Percentiles rank a stretch among this genome's conserved stretches.
Conservation (phyloP, 495 filamentous ascomycete genomes). For the Choiromyces venosus region DNA sequence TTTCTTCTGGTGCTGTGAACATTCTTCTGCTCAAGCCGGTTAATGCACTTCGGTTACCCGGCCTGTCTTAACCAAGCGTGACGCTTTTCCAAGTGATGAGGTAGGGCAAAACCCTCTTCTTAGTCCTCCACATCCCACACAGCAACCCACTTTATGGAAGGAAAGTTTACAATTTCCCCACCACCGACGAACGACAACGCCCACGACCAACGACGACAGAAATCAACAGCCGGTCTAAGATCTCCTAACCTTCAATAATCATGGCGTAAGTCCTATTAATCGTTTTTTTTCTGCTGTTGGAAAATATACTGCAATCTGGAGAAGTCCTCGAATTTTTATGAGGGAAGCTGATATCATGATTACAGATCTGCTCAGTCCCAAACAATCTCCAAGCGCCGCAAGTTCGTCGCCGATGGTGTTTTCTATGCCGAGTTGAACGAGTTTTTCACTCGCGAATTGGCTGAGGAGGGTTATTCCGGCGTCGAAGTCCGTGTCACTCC, state of each 20-base stretch:
- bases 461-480: slow-evolving; percentile 99
- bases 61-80: slow-evolving; percentile 8
- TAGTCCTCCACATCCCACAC: slow-evolving; percentile 31
- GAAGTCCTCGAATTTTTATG: slow-evolving; percentile 9
- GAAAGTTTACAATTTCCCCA: slow-evolving; percentile 32
- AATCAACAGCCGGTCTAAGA: slow-evolving; percentile 8
- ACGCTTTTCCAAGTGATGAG: slow-evolving; percentile 13
- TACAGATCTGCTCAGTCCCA: slow-evolving; percentile 40
- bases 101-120: slow-evolving; percentile 20
- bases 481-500: slow-evolving; percentile 99
- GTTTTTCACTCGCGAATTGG: slow-evolving; percentile 99
- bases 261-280: slow-evolving; percentile 38
- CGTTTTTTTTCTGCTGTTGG: not conserved
- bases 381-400: slow-evolving; percentile 88
- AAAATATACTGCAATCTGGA: not conserved
- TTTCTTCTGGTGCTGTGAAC: not conserved
- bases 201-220: slow-evolving; percentile 18
- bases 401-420: slow-evolving; percentile 99
- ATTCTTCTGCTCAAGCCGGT: not conserved
- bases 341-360: slow-evolving; percentile 20
- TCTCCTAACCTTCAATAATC: slow-evolving; percentile 20
- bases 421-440: slow-evolving; percentile 99
- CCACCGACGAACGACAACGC: slow-evolving; percentile 35
- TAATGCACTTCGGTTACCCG: slow-evolving; percentile 17
- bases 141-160: slow-evolving; percentile 7